These are phyloP conservation scores for Eimeria nieschulzi DNA, from an alignment of 169 alveolate species.

Conservation along the genomic window DNA sequence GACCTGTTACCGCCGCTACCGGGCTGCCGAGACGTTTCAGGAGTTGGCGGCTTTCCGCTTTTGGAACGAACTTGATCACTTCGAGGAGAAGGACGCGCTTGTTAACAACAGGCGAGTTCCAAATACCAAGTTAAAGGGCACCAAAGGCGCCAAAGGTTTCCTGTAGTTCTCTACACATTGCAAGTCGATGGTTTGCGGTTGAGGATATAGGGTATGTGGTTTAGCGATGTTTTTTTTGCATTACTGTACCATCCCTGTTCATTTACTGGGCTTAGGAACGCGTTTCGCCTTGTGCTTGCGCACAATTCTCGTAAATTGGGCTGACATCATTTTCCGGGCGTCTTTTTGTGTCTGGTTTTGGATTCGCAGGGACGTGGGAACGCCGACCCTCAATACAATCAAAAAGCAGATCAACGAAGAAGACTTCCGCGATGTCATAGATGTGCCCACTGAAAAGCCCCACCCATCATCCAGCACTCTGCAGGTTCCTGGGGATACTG, in stretches of 20 bases:
- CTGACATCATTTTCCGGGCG: no score
- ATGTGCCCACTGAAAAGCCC: constrained; percentile 28
- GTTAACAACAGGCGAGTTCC: constrained; percentile 65
- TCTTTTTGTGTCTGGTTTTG: neutral
- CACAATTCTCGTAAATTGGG: no score
- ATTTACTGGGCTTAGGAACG: no score
- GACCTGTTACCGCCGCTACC: constrained; percentile 57
- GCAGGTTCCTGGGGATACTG: constrained; percentile 1
- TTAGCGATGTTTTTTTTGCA: no score
- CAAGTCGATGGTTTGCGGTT: no score
- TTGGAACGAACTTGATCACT: constrained; percentile 71
- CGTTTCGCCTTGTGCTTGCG: no score
- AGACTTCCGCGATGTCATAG: constrained; percentile 8
- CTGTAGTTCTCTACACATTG: no score
- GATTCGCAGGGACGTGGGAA: constrained; percentile 52
- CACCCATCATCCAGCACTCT: neutral
- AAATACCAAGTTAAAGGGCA: neutral
- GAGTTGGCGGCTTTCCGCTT: constrained; percentile 67
- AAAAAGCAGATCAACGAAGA: constrained; percentile 67
- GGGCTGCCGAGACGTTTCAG: constrained; percentile 68
- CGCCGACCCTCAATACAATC: constrained; percentile 66
- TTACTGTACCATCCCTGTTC: no score
- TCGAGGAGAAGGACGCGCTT: constrained; percentile 71
- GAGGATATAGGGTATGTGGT: no score
- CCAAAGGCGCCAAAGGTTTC: no score